Percentiles rank a stretch among this genome's conserved stretches.
phyloP scores from a whole-genome alignment of 768 basidiomycete species.

The Tulasnella sp. region DNA sequence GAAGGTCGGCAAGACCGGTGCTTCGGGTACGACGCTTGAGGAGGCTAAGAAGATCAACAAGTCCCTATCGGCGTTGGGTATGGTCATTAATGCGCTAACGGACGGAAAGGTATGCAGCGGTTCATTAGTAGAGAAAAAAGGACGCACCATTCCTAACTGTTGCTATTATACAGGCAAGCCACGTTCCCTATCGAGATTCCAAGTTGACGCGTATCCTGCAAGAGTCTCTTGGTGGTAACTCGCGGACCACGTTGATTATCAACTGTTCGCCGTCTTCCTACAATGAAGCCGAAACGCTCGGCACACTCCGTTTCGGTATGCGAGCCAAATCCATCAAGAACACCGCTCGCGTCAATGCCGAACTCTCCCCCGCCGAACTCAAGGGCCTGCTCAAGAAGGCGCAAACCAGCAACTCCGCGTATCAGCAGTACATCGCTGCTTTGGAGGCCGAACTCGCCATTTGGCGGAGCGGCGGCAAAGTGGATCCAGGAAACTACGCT shows the following conservation, averaged over 20 bases:
- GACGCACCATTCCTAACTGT: conserved; percentile 2
- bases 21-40: conserved; percentile 95
- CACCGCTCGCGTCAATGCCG: conserved; percentile 95
- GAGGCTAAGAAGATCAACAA: conserved; percentile 99
- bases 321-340: conserved; percentile 99
- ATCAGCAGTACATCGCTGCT: conserved; percentile 76
- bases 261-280: conserved; percentile 97
- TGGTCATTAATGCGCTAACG: conserved; percentile 98
- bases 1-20: conserved; percentile 98
- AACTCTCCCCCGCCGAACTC: conserved; percentile 91
- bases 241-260: conserved; percentile 94
- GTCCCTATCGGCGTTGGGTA: conserved; percentile 89
- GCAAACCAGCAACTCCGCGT: conserved; percentile 68
- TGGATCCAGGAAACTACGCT: conserved; percentile 78
- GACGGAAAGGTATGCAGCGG: conserved; percentile 69
- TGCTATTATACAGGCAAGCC: conserved; percentile 54
- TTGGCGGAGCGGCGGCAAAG: conserved; percentile 80
- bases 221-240: conserved; percentile 95
- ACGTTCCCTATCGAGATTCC: conserved; percentile 97
- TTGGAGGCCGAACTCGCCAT: conserved; percentile 83
- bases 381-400: conserved; percentile 86
- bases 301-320: conserved; percentile 97
- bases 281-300: conserved; percentile 93
- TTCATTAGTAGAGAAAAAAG: background rate
- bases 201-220: conserved; percentile 98